Evolutionary conservation across 129 eudicot species (phyloP), one percentile per base, ranked within the genome.

Genomic region (Saposhnikovia divaricata): DNA sequence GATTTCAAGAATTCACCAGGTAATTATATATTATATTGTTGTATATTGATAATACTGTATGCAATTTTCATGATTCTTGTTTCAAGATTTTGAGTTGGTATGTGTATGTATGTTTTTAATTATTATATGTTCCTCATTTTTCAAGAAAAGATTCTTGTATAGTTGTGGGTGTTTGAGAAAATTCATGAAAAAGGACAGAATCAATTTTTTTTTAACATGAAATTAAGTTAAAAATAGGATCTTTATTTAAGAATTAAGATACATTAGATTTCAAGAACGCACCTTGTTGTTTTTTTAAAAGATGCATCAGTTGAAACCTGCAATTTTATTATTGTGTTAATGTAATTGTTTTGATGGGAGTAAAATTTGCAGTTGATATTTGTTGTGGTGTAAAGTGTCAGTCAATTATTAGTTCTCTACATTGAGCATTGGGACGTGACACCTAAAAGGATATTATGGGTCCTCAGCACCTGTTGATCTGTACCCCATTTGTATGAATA

Each of bases 371-470:
- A 5, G 37, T 6, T 50, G 51, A 42, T n/a, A 71, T 45, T 28
- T 43, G 45, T 28, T 8, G 9, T 72, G 48, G 46, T 66, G 53
- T 7, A 39, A 37, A 5, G 46, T n/a, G 12, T 40, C 46, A 37
- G 3, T 79, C 34, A 65, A 16, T 28, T 44, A 65, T 66, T 44
- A 27, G 25, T 78, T 42, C 39, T 44, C 9, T 73, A 21, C 37
- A 42, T 23, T 42, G 77, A 19, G 50, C 77, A 73, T 40, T 73
- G 77, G 6, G 72, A 65, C 72, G 77, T 5, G 40, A 65, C 40
- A 28, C 13, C 19, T 21, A 25, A 31, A 28, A 23, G 40, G 37
- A 14, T 37, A 40, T 39, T 12, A 4, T 38, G 23, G 70, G 72
- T 43, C 55, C 40, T 12, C 4, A 12, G 28, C 40, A 40, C 23